Base-by-base conservation (phyloP, 2,329 filamentous ascomycete genomes). In the Aspergillus thermomutatus region DNA sequence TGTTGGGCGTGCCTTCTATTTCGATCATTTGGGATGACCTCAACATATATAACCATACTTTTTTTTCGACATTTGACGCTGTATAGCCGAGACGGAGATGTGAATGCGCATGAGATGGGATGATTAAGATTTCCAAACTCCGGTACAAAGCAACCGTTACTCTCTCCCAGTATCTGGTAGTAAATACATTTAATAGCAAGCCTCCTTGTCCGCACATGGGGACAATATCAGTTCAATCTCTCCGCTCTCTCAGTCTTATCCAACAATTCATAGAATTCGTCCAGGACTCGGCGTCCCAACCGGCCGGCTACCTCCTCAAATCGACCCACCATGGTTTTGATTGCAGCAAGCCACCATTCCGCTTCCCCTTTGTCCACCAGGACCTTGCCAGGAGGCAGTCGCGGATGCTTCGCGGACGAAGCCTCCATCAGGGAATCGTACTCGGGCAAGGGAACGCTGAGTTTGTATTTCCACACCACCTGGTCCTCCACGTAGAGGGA, bases 401-500 rank as follows among this genome's bases (percentile, higher is more conserved):
- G 55, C 5, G 56, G 58, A 37, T 59, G 54, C 46, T 48, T 59
- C 19, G 48, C 43, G 2, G 53, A 46, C 6, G 56, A 49, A 3
- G 49, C 56, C 14, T 54, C 51, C 28, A 54, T 25, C 40, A 43
- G 31, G 9, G 26, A 19, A 45, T 56, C 56, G 10, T 49, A 52
- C 19, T 59, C 58, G 4, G 57, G 56, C 23, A 75, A 43, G 0
- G 76, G 76, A 23, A 75, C 70, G 53, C 67, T 69, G 4, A 79
- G 69, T 43, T 65, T 66, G 60, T 79, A 78, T 53, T 72, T 88
- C 93, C 93, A 97, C 1, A 80, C 81, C 70, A 93, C 87, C 46
- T 83, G 76, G 1, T 92, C 93, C 71, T 96, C 89, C 19, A 97
- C 82, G 69, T 89, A 97, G 1, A 97, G 78, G 3, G 85, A 83